Conservation (phyloP, 2,329 filamentous ascomycete genomes). For the Cercospora brassicicola region DNA sequence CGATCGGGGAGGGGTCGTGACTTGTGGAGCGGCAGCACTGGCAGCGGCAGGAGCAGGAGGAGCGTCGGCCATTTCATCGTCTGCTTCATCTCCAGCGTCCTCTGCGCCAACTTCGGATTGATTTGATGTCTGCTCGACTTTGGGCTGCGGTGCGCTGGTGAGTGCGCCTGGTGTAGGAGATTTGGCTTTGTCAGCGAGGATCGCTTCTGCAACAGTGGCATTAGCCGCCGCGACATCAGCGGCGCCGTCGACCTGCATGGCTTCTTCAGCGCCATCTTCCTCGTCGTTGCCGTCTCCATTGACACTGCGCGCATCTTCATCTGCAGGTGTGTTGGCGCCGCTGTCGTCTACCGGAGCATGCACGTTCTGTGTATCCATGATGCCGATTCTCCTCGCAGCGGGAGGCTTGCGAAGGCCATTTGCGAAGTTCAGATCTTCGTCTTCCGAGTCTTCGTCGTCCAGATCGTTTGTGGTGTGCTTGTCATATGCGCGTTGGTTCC, state of each 20-base stretch:
- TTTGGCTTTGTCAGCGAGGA: slow-evolving; percentile 33
- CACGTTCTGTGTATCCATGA: slow-evolving; percentile 62
- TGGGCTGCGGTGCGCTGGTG: slow-evolving; percentile 10
- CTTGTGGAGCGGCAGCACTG: slow-evolving; percentile 33
- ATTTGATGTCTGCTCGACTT: slow-evolving; percentile 20
- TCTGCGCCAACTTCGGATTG: slow-evolving; percentile 23
- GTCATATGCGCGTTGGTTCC: slow-evolving; percentile 80
- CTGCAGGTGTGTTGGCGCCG: slow-evolving; percentile 46
- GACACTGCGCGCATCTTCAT: slow-evolving; percentile 35
- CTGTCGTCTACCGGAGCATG: slow-evolving; percentile 55
- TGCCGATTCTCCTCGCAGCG: slow-evolving; percentile 54
- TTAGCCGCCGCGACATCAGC: slow-evolving; percentile 25
- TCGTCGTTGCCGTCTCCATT: slow-evolving; percentile 34
- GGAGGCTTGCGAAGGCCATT: slow-evolving; percentile 68
- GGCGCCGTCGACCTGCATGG: slow-evolving; percentile 35
- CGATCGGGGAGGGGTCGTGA: slow-evolving; percentile 24
- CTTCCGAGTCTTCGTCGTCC: slow-evolving; percentile 83
- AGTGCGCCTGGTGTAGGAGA: slow-evolving; percentile 19
- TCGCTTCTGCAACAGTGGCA: slow-evolving; percentile 28
- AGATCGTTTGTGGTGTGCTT: slow-evolving; percentile 64
- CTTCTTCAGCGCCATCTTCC: slow-evolving; percentile 5
- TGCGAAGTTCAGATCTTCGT: slow-evolving; percentile 73
- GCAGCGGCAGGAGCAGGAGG: slow-evolving; percentile 36
- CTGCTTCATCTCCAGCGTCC: slow-evolving; percentile 42
- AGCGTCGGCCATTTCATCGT: slow-evolving; percentile 37